A percentile compares a stretch with the other conserved stretches of the same genome.
These are phyloP conservation scores for Herpotrichia juniperi DNA, from an alignment of 2,329 filamentous ascomycete species.

Conservation along the genomic window DNA sequence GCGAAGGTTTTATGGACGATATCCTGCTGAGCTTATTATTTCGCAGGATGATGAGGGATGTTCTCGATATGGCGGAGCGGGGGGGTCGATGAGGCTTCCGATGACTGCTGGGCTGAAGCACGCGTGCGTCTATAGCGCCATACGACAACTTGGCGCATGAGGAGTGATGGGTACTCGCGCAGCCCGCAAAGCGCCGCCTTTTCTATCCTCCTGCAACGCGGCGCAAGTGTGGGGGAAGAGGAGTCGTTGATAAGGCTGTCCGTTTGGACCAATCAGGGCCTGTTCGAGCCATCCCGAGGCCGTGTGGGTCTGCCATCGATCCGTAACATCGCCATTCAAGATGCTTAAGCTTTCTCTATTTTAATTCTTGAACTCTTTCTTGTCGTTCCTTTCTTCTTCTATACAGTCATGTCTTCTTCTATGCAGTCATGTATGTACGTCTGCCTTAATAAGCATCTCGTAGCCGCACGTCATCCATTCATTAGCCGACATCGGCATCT, in stretches of 20 bases:
- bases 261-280: conserved; percentile 1
- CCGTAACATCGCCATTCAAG: not conserved
- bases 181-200: conserved; percentile 1
- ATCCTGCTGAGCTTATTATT: conserved; percentile 8
- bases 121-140: conserved; percentile 15
- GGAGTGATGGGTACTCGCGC: conserved; percentile 1
- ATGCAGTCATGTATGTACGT: not conserved
- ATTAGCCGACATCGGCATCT: not conserved
- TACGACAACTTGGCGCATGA: conserved; percentile 13
- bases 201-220: not conserved
- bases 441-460: not conserved
- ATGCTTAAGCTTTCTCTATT: not conserved
- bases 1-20: conserved; percentile 16
- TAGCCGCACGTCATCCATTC: not conserved
- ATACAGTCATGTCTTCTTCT: not conserved
- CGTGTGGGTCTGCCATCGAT: conserved; percentile 1
- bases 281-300: not conserved
- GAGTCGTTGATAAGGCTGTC: conserved; percentile 7
- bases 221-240: conserved; percentile 7
- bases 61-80: conserved; percentile 14
- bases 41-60: conserved; percentile 5
- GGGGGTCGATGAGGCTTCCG: conserved; percentile 15
- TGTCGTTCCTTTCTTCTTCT: not conserved
- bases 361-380: not conserved
- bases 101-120: conserved; percentile 10